Base-by-base conservation (phyloP, 805 yeast genomes). In the Saturnispora halmiae region DNA sequence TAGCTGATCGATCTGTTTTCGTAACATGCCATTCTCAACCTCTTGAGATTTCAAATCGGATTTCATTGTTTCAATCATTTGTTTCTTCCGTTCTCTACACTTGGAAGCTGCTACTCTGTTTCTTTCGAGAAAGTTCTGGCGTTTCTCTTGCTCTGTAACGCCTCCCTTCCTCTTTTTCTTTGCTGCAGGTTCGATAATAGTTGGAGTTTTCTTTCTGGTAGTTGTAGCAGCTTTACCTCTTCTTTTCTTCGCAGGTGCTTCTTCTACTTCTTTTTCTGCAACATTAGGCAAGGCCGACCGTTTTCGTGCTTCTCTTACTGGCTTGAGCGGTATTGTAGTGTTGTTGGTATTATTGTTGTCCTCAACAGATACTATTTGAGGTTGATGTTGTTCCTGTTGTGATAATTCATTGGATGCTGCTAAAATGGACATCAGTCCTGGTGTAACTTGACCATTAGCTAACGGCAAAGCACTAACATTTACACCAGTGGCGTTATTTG, bases 101-200 rank as follows among this genome's bases (percentile, higher is more conserved):
- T 87, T 88, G n/a, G 94, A 79, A 0, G 98, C 98, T 0, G 98
- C 98, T 10, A 90, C 78, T 44, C 98, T 70, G 60, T 92, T 92
- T 51, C 97, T 71, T 58, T 92, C 98, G 47, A 92, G 61, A 51
- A 90, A 90, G 51, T 72, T 78, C 54, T 76, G 75, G 19, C 96
- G 73, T 54, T 83, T 86, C 53, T 79, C 77, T 50, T 82, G 94
- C 55, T 82, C 73, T 10, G 41, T 26, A 3, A 35, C 4, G 4
- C n/a, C 24, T 10, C 37, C 34, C 34, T 39, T 35, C 28, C 33
- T 43, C 21, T 22, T 36, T 4, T 19, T 31, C n/a, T 11, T 15
- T 25, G 11, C 11, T 30, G n/a, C 5, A 30, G 28, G n/a, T 20
- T 3, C 5, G 14, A 7, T 34, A 19, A n/a, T 16, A n/a, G 34